A percentile compares a stretch with the other conserved stretches of the same genome.
Evolutionary conservation across 805 yeast genomes (phyloP).

Genomic region (Sugiyamaella boreocaroliniensis): DNA sequence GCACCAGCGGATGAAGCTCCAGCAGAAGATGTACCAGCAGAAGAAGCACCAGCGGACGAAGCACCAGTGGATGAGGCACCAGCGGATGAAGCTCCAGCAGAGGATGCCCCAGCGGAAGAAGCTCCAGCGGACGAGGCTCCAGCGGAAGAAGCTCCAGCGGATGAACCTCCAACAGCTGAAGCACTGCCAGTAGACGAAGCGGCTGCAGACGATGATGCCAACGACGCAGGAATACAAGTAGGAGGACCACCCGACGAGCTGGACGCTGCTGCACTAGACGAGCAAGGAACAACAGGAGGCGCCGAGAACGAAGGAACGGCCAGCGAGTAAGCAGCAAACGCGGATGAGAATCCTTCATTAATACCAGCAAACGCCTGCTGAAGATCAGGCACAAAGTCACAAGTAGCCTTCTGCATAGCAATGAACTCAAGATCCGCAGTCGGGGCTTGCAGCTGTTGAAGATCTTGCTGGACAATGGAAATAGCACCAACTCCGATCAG

Average conservation of each 20-base stretch:
- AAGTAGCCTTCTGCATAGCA: conserved; percentile 15
- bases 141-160: conserved; percentile 1
- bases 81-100: background rate
- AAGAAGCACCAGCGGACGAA: too few relatives aligned
- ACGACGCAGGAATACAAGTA: conserved; percentile 1
- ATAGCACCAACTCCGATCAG: conserved; percentile 20
- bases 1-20: too few relatives aligned
- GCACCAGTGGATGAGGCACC: conserved; percentile 1
- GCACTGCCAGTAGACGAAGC: background rate
- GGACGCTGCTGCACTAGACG: too few relatives aligned
- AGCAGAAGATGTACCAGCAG: too few relatives aligned
- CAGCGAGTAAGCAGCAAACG: conserved; percentile 4
- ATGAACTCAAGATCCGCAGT: conserved; percentile 18
- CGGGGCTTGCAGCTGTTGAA: conserved; percentile 17
- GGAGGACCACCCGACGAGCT: background rate
- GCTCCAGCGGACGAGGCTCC: background rate
- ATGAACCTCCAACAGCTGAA: background rate
- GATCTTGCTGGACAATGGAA: conserved; percentile 21
- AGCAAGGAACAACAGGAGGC: background rate
- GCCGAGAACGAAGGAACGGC: background rate
- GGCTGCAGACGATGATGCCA: background rate
- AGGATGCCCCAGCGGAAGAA: conserved; percentile 1
- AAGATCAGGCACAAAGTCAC: conserved; percentile 11
- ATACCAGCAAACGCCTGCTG: conserved; percentile 12
- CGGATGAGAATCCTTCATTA: conserved; percentile 7